Base-by-base conservation (phyloP, 2,329 filamentous ascomycete species). In the Penicillium sp. region DNA sequence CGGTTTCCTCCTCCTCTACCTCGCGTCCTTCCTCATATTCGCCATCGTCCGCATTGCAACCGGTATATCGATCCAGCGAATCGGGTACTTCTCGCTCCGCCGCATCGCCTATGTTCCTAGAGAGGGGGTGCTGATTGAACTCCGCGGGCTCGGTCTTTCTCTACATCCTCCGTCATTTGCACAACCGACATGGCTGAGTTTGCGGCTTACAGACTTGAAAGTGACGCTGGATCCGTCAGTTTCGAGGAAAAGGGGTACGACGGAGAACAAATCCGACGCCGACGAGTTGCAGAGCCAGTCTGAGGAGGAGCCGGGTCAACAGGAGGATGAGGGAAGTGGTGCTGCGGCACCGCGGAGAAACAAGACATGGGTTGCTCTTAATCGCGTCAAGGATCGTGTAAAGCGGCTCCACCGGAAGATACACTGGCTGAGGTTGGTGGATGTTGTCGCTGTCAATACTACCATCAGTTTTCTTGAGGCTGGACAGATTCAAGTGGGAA, bases 131-230 rank as follows among this genome's bases (percentile, higher is more conserved):
- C 90, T 90, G 71, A 88, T 99, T 76, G 92, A 97, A 76, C 89
- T 99, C 60, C 89, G 95, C 55, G 92, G 93, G 55, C 84, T 99
- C 56, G 93, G 95, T 49, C 84, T 99, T 70, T 90, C 91, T 61
- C 79, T 98, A 66, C 95, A 99, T 79, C 89, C 93, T 5, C 95
- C 95, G 13, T 98, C 95, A 6, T 98, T 99, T 78, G 92, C 94
- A 51, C 93, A 98, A 76, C 95, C 95, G 49, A 98, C 96, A 65
- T 98, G 94, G 93, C 82, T 97, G 70, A 98, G 93, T 75, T 84
- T 99, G 55, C 91, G 95, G 8, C 80, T 99, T 63, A 91, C 88
- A 71, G 95, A 97, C 74, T 82, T 97, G 54, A 91, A 89, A 54
- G 84, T 99, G 55, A 96, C 92, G 0, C 76, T 98, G 48, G 92